Evolutionary conservation across 768 basidiomycete species (phyloP).

Genomic region (Leccinum olivaceopallidum): DNA sequence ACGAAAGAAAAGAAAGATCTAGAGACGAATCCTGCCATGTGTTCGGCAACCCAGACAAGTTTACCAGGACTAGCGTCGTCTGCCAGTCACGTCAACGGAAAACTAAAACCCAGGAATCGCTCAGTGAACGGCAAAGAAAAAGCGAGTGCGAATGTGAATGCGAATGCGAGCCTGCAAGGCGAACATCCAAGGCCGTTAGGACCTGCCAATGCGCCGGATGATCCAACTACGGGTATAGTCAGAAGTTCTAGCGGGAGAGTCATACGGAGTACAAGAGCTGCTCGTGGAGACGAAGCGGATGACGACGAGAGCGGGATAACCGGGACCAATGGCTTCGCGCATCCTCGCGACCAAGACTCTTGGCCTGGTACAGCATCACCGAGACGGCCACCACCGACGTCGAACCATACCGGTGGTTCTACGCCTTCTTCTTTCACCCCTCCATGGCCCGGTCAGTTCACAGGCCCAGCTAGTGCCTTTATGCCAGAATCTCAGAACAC

Average conservation of each 20-base stretch:
- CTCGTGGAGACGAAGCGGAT: slow-evolving; percentile 27
- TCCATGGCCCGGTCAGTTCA: slow-evolving; percentile 40
- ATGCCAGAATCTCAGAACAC: slow-evolving; percentile 42
- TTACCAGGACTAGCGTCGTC: slow-evolving; percentile 25
- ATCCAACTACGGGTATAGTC: slow-evolving; percentile 24
- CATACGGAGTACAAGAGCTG: slow-evolving; percentile 32
- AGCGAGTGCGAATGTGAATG: slow-evolving; percentile 38
- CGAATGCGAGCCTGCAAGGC: slow-evolving; percentile 26
- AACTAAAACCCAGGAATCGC: slow-evolving; percentile 40
- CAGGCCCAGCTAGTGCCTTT: slow-evolving; percentile 53
- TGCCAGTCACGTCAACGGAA: slow-evolving; percentile 30
- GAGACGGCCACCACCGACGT: slow-evolving; percentile 15
- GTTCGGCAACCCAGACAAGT: slow-evolving; percentile 31
- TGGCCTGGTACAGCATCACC: slow-evolving; percentile 30
- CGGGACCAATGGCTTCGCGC: slow-evolving; percentile 23
- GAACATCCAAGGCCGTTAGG: slow-evolving; percentile 25
- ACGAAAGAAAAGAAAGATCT: slow-evolving; percentile 54
- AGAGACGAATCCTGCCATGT: slow-evolving; percentile 59
- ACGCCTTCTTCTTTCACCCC: slow-evolving; percentile 25
- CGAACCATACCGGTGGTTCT: slow-evolving; percentile 20
- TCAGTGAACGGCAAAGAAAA: slow-evolving; percentile 37
- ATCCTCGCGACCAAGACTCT: slow-evolving; percentile 21
- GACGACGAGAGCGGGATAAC: slow-evolving; percentile 21
- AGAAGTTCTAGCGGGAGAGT: slow-evolving; percentile 33
- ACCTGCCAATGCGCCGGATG: slow-evolving; percentile 22